A percentile compares a stretch with the other conserved stretches of the same genome.
Conservation (phyloP, 2,329 filamentous ascomycete genomes). For the Phaeosphaeria sp. region DNA sequence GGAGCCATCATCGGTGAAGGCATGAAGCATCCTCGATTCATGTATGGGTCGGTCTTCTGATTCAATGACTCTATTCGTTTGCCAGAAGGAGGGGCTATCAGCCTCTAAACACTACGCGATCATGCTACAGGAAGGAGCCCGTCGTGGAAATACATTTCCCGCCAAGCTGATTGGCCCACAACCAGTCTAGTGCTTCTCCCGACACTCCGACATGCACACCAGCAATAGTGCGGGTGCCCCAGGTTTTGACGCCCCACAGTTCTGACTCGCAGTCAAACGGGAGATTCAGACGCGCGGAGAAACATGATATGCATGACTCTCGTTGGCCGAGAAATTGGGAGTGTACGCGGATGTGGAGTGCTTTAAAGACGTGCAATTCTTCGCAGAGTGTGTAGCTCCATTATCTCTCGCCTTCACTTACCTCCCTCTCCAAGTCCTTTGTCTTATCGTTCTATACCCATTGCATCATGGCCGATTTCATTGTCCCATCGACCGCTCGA, state of each 20-base stretch:
- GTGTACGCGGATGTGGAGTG: background rate
- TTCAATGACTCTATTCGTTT: background rate
- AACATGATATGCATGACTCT: constrained; percentile 12
- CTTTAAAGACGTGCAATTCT: constrained; percentile 10
- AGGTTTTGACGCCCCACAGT: background rate
- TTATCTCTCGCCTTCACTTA: background rate
- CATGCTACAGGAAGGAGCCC: background rate
- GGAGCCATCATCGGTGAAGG: background rate
- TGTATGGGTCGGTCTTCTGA: background rate
- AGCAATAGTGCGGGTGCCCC: constrained; percentile 6
- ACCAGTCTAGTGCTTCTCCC: background rate
- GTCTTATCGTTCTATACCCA: background rate
- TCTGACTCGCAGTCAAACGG: constrained; percentile 13
- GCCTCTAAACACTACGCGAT: too few species aligned
- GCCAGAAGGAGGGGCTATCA: background rate
- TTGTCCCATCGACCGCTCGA: constrained; percentile 31
- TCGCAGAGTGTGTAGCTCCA: background rate
- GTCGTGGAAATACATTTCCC: background rate
- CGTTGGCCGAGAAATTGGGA: background rate
- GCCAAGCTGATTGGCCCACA: background rate
- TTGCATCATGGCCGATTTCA: constrained; percentile 26
- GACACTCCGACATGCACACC: constrained; percentile 5
- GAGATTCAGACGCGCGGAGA: background rate
- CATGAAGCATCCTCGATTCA: background rate
- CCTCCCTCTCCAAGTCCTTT: background rate